These are phyloP conservation scores for Scleroderma bovista DNA, from an alignment of 768 basidiomycete genomes.

Conservation along the genomic window DNA sequence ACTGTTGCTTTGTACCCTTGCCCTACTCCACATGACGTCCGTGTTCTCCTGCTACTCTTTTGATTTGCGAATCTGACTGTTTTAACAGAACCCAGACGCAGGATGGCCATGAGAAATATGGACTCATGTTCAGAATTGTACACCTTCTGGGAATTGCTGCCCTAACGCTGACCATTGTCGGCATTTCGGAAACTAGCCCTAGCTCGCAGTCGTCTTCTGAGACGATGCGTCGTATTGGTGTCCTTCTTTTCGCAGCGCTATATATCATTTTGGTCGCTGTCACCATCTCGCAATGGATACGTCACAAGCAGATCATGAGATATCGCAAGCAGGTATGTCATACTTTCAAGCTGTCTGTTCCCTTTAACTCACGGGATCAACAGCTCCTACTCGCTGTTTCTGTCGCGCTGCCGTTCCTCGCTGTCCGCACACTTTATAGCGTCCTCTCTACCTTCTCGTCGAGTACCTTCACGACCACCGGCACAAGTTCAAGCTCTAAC, in stretches of 20 bases:
- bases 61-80: neutral
- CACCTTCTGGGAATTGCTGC: slow-evolving; percentile 23
- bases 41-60: slow-evolving; percentile 6
- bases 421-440: slow-evolving; percentile 42
- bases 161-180: slow-evolving; percentile 29
- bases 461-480: slow-evolving; percentile 32
- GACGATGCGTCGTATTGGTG: slow-evolving; percentile 30
- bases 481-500: slow-evolving; percentile 20
- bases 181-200: slow-evolving; percentile 18
- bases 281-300: slow-evolving; percentile 47
- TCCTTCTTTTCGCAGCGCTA: slow-evolving; percentile 27
- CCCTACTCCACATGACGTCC: slow-evolving; percentile 32
- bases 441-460: slow-evolving; percentile 54
- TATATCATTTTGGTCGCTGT: slow-evolving; percentile 42
- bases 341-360: neutral
- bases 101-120: slow-evolving; percentile 10
- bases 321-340: slow-evolving; percentile 31
- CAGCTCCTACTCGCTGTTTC: slow-evolving; percentile 56
- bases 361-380: slow-evolving; percentile 7
- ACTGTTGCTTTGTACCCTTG: slow-evolving; percentile 32
- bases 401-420: slow-evolving; percentile 54
- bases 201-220: slow-evolving; percentile 15
- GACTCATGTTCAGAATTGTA: slow-evolving; percentile 20
- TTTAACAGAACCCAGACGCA: slow-evolving; percentile 26
- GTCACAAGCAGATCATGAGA: slow-evolving; percentile 33